Conservation (phyloP, 2,329 filamentous ascomycete genomes). For the Aspergillus proliferans region DNA sequence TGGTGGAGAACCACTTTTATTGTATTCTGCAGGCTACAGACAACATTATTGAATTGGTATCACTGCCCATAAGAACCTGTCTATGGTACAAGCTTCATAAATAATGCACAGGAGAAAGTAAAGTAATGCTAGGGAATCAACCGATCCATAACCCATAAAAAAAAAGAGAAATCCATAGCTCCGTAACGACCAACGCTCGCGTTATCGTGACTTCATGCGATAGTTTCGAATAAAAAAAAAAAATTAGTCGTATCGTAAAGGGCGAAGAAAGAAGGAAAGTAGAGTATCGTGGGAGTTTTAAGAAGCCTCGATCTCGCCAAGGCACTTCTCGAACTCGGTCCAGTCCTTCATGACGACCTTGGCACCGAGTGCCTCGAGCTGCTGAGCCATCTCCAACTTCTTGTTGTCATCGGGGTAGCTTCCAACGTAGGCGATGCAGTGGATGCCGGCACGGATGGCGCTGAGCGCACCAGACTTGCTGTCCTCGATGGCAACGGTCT, state of each 20-base stretch:
- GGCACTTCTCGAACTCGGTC: constrained; percentile 39
- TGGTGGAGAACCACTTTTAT: constrained; percentile 6
- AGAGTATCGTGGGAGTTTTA: constrained; percentile 14
- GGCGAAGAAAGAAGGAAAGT: constrained; percentile 5
- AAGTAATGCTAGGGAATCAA: constrained; percentile 3
- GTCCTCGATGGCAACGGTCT: constrained; percentile 81
- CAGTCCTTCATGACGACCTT: constrained; percentile 53
- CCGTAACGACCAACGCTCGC: constrained; percentile 23
- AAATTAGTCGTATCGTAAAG: background rate
- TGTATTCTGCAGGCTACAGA: constrained; percentile 7
- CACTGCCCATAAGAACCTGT: constrained; percentile 9
- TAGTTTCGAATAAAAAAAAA: background rate
- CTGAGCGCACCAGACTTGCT: constrained; percentile 78
- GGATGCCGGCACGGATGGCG: constrained; percentile 70
- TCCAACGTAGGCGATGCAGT: constrained; percentile 77
- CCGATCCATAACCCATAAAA: constrained; percentile 3
- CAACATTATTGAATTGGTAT: constrained; percentile 2
- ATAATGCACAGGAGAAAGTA: constrained; percentile 9
- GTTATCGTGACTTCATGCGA: constrained; percentile 29
- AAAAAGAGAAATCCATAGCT: constrained; percentile 7
- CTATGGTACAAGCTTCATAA: constrained; percentile 11
- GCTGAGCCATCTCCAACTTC: constrained; percentile 59
- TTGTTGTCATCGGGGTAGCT: constrained; percentile 59
- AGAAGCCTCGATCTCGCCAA: constrained; percentile 36
- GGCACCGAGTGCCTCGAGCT: constrained; percentile 57